phyloP scores from a whole-genome alignment of 2,329 filamentous ascomycete genomes.

The Zymoseptoria crescenta region DNA sequence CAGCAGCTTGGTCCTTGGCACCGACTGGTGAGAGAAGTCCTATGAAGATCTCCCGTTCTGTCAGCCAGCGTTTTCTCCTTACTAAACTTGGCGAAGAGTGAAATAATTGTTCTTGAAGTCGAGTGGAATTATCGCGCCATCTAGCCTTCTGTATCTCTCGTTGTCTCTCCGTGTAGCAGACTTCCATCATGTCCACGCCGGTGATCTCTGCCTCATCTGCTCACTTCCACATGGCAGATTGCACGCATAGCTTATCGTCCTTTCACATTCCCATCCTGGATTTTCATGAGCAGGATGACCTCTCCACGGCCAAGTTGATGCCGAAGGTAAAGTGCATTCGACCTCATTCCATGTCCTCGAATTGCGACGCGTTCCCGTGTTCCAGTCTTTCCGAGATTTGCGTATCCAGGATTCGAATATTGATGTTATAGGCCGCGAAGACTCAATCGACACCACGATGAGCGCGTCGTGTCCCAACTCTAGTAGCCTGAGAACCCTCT shows the following conservation, averaged over 20 bases:
- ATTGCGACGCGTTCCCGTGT: neutral
- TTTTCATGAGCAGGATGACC: neutral
- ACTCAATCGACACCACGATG: neutral
- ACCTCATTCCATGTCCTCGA: neutral
- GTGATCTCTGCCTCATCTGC: neutral
- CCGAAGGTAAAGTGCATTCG: neutral
- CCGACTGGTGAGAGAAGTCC: no score
- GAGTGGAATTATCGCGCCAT: neutral
- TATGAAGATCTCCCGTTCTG: no score
- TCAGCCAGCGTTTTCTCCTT: no score
- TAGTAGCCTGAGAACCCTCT: conserved; percentile 55
- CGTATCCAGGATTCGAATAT: neutral
- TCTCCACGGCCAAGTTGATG: neutral
- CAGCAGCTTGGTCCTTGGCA: no score
- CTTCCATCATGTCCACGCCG: neutral
- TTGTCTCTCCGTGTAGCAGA: neutral
- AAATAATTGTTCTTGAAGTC: neutral
- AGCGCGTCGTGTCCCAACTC: conserved; percentile 25
- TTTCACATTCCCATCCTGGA: neutral
- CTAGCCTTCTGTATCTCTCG: neutral
- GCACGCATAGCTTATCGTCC: neutral
- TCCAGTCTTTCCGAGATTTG: neutral
- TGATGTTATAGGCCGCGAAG: neutral
- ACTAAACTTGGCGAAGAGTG: no score
- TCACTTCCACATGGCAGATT: neutral